These are phyloP conservation scores for Dianthus caryophyllus DNA, from an alignment of 148 eudicot species.

Conservation along the genomic window DNA sequence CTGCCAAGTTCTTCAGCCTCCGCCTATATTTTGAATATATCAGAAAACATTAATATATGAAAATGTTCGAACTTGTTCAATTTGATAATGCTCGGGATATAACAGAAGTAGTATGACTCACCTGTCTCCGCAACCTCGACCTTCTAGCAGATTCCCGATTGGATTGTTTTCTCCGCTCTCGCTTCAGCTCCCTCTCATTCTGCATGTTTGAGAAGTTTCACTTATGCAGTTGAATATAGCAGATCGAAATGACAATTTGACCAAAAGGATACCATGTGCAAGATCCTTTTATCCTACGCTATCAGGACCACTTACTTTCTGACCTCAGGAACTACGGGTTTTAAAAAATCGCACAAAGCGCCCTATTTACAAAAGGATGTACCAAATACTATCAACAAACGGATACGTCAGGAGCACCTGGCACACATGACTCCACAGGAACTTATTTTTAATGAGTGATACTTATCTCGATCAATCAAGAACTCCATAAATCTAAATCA, in stretches of 20 bases:
- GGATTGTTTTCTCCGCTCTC: constrained; percentile 90
- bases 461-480: neutral
- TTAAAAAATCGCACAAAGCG: neutral
- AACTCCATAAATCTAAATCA: neutral
- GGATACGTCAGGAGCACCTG: too few species aligned
- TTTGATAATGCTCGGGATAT: neutral
- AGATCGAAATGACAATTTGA: neutral
- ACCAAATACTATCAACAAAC: too few species aligned
- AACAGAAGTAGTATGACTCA: constrained; percentile 3
- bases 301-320: neutral
- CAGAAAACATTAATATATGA: neutral
- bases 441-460: too few species aligned
- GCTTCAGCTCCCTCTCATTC: constrained; percentile 82
- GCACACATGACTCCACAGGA: too few species aligned
- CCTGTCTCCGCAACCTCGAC: constrained; percentile 96
- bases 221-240: neutral
- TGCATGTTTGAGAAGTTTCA: constrained; percentile 16
- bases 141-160: constrained; percentile 96
- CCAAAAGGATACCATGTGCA: neutral
- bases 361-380: too few species aligned
- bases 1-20: constrained; percentile 83
- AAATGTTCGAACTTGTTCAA: neutral
- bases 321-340: neutral
- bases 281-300: neutral
- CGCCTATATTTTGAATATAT: constrained; percentile 42